phyloP scores from a whole-genome alignment of 176 grass and related monocot species.

The Panicum miliaceum region DNA sequence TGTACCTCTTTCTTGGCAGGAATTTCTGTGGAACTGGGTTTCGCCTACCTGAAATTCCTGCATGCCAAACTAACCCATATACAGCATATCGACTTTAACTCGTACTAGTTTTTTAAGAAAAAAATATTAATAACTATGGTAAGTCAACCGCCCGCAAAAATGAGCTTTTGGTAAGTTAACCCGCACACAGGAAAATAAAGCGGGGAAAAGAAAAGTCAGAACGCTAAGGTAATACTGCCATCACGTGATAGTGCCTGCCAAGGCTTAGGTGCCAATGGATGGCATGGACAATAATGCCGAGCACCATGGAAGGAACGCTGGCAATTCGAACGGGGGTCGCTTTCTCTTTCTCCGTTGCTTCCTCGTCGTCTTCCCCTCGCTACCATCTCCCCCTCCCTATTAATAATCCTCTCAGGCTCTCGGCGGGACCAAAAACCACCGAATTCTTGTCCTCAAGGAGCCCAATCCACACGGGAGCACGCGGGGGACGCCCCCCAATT shows the following conservation, averaged over 20 bases:
- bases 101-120: too few relatives aligned
- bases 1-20: too few relatives aligned
- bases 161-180: background rate
- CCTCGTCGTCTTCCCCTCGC: constrained; percentile 18
- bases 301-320: background rate
- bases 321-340: constrained; percentile 22
- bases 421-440: background rate
- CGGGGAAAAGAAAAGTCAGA: background rate
- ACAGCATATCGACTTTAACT: too few relatives aligned
- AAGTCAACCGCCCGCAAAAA: too few relatives aligned
- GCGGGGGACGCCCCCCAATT: background rate
- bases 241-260: constrained; percentile 17
- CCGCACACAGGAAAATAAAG: background rate
- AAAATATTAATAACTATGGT: too few relatives aligned
- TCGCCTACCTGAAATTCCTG: too few relatives aligned
- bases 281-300: background rate
- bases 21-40: too few relatives aligned
- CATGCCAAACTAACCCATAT: too few relatives aligned
- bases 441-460: background rate
- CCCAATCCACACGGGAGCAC: constrained; percentile 20
- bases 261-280: background rate
- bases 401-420: constrained; percentile 17
- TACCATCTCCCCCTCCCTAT: background rate
- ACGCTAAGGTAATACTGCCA: background rate
- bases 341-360: constrained; percentile 18